These are phyloP conservation scores for Aspergillus bridgeri DNA, from an alignment of 495 filamentous ascomycete genomes.

Conservation along the genomic window DNA sequence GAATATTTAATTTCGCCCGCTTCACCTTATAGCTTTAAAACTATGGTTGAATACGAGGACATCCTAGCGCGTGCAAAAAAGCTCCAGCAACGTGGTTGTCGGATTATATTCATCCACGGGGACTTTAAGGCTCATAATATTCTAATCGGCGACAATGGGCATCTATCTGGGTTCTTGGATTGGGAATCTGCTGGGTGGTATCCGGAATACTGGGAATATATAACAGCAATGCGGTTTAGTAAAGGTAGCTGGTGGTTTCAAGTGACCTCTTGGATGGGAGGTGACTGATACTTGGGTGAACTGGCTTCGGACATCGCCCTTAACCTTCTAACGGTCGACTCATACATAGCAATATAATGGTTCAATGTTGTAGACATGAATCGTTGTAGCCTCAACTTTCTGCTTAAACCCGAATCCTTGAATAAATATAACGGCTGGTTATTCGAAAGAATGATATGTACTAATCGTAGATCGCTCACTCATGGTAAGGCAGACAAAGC, in stretches of 20 bases:
- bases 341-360: no score
- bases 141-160: conserved; percentile 36
- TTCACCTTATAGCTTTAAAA: conserved; percentile 11
- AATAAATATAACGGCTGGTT: no score
- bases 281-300: conserved; percentile 20
- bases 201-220: conserved; percentile 54
- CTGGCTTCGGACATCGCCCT: conserved; percentile 24
- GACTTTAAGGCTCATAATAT: conserved; percentile 50
- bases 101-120: conserved; percentile 44
- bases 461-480: no score
- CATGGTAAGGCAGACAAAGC: no score
- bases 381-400: no score
- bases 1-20: conserved; percentile 13
- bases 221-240: conserved; percentile 28
- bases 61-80: conserved; percentile 18
- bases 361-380: no score
- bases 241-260: conserved; percentile 27
- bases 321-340: conserved; percentile 25
- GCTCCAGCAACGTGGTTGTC: conserved; percentile 14
- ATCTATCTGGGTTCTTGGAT: conserved; percentile 49
- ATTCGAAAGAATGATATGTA: no score
- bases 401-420: no score
- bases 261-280: conserved; percentile 26
- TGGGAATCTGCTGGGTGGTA: conserved; percentile 54
- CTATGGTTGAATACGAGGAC: conserved; percentile 19